phyloP scores from a whole-genome alignment of 306 rosid species.

The Corylus americana region DNA sequence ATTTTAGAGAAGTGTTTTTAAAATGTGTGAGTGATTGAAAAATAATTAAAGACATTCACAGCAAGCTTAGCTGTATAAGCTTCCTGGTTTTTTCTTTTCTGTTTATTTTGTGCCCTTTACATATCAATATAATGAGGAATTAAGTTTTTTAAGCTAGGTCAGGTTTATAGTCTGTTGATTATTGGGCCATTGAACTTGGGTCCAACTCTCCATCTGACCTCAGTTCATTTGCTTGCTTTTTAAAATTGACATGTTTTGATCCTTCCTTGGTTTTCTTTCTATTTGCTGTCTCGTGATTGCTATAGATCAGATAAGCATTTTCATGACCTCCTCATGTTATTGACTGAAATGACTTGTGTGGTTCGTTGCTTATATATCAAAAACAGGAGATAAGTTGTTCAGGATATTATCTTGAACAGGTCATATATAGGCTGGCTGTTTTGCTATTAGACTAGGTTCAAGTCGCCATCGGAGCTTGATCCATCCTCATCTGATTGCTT shows the following conservation, averaged over 20 bases:
- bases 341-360: background rate
- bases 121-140: background rate
- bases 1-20: background rate
- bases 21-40: background rate
- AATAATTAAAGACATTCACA: background rate
- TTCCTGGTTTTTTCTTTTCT: background rate
- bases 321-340: background rate
- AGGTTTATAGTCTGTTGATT: background rate
- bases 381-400: background rate
- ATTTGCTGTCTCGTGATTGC: background rate
- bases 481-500: conserved; percentile 2
- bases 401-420: background rate
- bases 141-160: background rate
- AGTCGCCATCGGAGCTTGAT: background rate
- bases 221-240: background rate
- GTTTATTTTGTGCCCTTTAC: background rate
- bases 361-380: background rate
- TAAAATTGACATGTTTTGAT: background rate
- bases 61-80: background rate
- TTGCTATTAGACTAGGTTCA: background rate
- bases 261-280: background rate
- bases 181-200: background rate
- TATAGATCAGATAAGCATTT: background rate
- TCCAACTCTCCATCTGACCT: background rate
- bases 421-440: background rate